Evolutionary conservation across 2,329 filamentous ascomycete species (phyloP).

Genomic region (Lachnellula subtilissima): DNA sequence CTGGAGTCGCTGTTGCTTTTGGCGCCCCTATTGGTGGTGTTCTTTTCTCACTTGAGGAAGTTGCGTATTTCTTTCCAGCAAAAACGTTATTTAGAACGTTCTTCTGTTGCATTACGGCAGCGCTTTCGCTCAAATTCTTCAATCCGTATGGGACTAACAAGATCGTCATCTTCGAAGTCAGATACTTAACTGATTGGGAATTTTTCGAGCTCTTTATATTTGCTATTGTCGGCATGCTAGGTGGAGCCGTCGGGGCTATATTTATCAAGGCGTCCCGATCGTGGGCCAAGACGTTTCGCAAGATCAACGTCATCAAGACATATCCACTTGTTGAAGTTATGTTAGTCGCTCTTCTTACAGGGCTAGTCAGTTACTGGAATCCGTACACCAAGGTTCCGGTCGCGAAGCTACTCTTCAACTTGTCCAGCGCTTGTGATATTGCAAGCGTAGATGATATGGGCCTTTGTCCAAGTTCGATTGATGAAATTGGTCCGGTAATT

Average conservation of each 20-base stretch:
- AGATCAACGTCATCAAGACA: constrained; percentile 72
- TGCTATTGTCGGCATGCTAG: constrained; percentile 78
- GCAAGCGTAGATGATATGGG: constrained; percentile 62
- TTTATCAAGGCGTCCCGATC: constrained; percentile 94
- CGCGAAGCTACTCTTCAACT: constrained; percentile 81
- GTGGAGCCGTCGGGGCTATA: constrained; percentile 77
- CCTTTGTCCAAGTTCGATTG: constrained; percentile 66
- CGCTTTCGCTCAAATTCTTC: constrained; percentile 86
- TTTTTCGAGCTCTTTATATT: constrained; percentile 87
- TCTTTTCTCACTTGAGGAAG: constrained; percentile 89
- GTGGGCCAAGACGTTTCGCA: constrained; percentile 87
- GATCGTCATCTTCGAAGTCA: constrained; percentile 93
- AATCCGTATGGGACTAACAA: constrained; percentile 96
- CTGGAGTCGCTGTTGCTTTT: constrained; percentile 90
- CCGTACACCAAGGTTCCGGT: constrained; percentile 83
- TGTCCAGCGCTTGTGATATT: constrained; percentile 81
- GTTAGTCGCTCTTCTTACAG: constrained; percentile 80
- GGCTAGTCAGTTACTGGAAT: constrained; percentile 89
- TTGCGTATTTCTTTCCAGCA: constrained; percentile 94
- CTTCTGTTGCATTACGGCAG: constrained; percentile 94
- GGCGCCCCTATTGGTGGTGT: constrained; percentile 87
- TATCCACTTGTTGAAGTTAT: constrained; percentile 84
- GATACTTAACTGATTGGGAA: constrained; percentile 86
- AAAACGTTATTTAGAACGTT: constrained; percentile 97
- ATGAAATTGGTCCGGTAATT: constrained; percentile 76